Base-by-base conservation (phyloP, 768 basidiomycete genomes). In the Suillus tomentosus region DNA sequence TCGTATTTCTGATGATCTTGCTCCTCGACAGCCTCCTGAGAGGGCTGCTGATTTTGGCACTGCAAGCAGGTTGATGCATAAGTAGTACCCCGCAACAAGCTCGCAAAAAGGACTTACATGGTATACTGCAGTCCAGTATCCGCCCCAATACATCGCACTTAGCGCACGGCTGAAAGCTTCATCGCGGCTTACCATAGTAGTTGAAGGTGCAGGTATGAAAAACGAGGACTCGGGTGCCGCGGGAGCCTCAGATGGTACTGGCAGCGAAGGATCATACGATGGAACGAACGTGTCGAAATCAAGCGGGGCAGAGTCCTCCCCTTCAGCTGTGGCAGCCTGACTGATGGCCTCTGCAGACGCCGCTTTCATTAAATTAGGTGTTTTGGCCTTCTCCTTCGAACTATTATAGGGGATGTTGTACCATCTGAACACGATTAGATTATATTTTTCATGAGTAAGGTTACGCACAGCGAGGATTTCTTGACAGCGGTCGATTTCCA, bases 51-150 rank as follows among this genome's bases (percentile, higher is more conserved):
- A 62, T 63, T 72, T 66, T 81, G 81, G 60, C 71, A 77, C 80
- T 79, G 58, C 9, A 67, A 36, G 39, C 37, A 43, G 64, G 54
- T 17, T 62, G 58, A 31, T 67, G 51, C 58, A 36, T 54, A n/a
- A 48, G 55, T 34, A 59, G 19, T 13, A 22, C 39, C 47, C 27
- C 19, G 36, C 37, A 14, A 15, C 54, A 51, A 5, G 10, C 48
- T 64, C 17, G 5, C 10, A 61, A 40, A 61, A 40, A 22, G 1
- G 14, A 80, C 86, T 57, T 69, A 91, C 92, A 72, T 94, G 88
- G 71, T 93, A 94, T 55, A 92, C 82, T 1, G 91, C 91, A 3
- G 91, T 92, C 91, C 92, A 94, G 73, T 94, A 94, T 22, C 92
- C 92, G 27, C 82, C 81, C 92, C 92, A 94, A 73, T 94, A 94